phyloP scores from a whole-genome alignment of 345 rosid genomes.

The Eucalyptus fibrosa region DNA sequence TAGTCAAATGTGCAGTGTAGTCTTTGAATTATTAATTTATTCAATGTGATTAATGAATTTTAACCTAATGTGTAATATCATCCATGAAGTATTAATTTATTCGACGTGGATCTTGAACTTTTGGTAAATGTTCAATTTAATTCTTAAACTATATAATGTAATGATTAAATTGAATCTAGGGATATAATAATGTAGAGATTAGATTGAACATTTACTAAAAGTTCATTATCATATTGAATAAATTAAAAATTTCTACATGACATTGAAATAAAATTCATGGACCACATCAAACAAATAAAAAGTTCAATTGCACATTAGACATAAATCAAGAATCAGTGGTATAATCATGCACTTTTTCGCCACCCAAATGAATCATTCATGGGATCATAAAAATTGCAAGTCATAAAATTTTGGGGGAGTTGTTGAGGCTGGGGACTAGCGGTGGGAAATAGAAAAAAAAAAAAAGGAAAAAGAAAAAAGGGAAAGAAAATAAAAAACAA shows the following conservation, averaged over 20 bases:
- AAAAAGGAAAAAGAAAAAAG: too few species aligned
- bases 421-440: neutral
- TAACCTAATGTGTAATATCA: neutral
- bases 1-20: accelerated
- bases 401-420: neutral
- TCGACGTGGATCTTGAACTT: accelerated
- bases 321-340: neutral
- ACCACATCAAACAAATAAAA: too few species aligned
- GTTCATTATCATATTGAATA: accelerated
- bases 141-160: too few species aligned
- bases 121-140: too few species aligned
- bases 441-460: neutral
- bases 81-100: too few species aligned
- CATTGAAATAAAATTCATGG: too few species aligned
- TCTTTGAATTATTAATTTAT: too few species aligned
- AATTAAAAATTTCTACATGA: too few species aligned
- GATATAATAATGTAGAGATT: neutral
- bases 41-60: too few species aligned
- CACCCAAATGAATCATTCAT: neutral
- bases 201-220: neutral
- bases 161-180: neutral
- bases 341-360: neutral
- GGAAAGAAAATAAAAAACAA: neutral
- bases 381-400: neutral
- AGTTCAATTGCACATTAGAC: too few species aligned